Percentiles rank a stretch among this genome's conserved stretches.
Conservation (phyloP, 805 yeast species). For the Cyberlindnera mycetangii region DNA sequence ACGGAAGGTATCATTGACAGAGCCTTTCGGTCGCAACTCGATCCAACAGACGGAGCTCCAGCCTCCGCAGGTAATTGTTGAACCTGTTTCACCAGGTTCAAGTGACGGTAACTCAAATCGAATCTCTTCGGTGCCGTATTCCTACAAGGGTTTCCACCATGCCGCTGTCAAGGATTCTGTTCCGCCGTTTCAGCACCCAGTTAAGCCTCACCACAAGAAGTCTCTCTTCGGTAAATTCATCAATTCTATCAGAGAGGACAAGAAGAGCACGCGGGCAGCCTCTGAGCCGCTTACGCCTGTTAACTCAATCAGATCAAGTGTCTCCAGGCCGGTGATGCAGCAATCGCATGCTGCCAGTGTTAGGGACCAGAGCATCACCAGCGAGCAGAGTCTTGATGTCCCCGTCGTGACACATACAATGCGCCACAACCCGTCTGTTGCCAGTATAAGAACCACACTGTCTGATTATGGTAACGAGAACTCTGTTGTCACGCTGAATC, state of each 20-base stretch:
- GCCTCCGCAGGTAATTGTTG: background rate
- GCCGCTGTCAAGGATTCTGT: conserved; percentile 29
- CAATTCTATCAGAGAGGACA: conserved; percentile 27
- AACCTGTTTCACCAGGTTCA: background rate
- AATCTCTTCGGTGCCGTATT: conserved; percentile 19
- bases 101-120: background rate
- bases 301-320: conserved; percentile 5
- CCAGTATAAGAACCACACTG: conserved; percentile 14
- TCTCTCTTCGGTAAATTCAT: conserved; percentile 29
- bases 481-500: conserved; percentile 37
- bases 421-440: conserved; percentile 14
- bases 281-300: conserved; percentile 3
- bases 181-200: conserved; percentile 49
- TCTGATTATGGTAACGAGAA: conserved; percentile 21
- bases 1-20: conserved; percentile 26
- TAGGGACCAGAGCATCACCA: conserved; percentile 11
- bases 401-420: background rate
- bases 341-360: conserved; percentile 16
- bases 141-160: conserved; percentile 32
- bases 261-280: conserved; percentile 10
- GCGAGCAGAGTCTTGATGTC: conserved; percentile 5
- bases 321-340: conserved; percentile 6
- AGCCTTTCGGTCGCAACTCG: conserved; percentile 1
- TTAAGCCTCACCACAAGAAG: conserved; percentile 37
- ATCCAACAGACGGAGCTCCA: background rate